A percentile compares a stretch with the other conserved stretches of the same genome.
These are phyloP conservation scores for Lunasporangiospora selenospora DNA, from an alignment of 192 early-diverging fungal species.

Conservation along the genomic window DNA sequence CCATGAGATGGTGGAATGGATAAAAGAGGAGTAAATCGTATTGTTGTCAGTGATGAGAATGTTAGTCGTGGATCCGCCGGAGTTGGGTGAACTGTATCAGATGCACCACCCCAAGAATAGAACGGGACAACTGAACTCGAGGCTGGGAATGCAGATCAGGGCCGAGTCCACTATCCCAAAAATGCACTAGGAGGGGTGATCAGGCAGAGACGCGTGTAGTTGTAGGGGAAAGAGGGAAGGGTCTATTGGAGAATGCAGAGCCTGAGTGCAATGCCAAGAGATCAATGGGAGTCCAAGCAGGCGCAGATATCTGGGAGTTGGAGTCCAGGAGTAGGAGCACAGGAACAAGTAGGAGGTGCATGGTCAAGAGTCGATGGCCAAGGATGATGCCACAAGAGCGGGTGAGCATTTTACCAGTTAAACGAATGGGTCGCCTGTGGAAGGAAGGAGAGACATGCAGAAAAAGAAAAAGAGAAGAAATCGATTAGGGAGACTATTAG, in stretches of 20 bases:
- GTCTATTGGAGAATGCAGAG: neutral
- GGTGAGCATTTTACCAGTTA: slow-evolving; percentile 25
- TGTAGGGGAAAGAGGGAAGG: neutral
- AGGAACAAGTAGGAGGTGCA: neutral
- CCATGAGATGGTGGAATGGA: neutral
- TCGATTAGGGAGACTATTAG: too few relatives aligned
- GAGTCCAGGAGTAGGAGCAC: neutral
- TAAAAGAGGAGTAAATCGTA: neutral
- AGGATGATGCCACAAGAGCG: neutral
- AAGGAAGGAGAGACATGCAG: neutral
- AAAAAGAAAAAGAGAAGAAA: neutral
- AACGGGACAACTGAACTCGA: too few relatives aligned
- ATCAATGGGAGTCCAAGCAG: neutral
- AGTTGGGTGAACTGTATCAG: too few relatives aligned
- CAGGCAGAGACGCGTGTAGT: too few relatives aligned
- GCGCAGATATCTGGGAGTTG: neutral
- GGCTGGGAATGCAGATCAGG: too few relatives aligned
- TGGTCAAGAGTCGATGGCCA: too few relatives aligned
- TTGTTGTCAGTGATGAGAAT: neutral
- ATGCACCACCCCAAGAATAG: too few relatives aligned
- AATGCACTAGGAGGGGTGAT: too few relatives aligned
- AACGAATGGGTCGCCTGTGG: slow-evolving; percentile 25
- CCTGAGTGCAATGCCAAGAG: neutral
- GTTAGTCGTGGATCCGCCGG: neutral
- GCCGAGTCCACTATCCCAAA: too few relatives aligned